Conservation (phyloP, 139 green algal species). For the Picochlorum sp. region DNA sequence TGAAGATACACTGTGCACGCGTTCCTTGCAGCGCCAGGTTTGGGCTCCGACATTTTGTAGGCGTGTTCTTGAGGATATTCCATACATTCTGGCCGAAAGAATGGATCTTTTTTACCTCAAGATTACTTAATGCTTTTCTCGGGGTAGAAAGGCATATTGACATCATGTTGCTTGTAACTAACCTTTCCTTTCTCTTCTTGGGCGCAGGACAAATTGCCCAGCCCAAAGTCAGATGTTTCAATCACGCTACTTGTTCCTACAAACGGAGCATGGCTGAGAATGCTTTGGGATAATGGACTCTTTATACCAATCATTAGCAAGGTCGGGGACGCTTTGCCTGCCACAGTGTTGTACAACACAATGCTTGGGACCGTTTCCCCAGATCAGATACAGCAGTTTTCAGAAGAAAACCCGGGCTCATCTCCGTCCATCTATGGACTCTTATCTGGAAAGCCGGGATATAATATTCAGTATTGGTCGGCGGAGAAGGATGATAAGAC, state of each 20-base stretch:
- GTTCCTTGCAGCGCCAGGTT: too few relatives aligned
- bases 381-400: constrained; percentile 1
- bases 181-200: background rate
- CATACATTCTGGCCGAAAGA: background rate
- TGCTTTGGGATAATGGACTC: constrained; percentile 22
- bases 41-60: too few relatives aligned
- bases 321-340: background rate
- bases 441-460: background rate
- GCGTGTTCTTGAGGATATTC: background rate
- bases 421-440: background rate
- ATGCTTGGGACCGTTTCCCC: constrained; percentile 3
- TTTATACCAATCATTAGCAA: constrained; percentile 10
- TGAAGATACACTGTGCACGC: too few relatives aligned
- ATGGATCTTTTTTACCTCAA: background rate
- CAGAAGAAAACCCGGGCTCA: background rate
- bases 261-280: constrained; percentile 17
- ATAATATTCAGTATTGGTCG: background rate
- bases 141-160: too few relatives aligned
- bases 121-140: too few relatives aligned
- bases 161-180: background rate
- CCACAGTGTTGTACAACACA: constrained; percentile 6
- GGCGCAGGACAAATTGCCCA: constrained; percentile 19
- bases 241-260: constrained; percentile 23
- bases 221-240: constrained; percentile 5
- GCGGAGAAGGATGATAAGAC: background rate